Evolutionary conservation across 192 early-diverging fungal species (phyloP), one percentile per base, ranked within the genome.

Genomic region (Linderina pennispora): DNA sequence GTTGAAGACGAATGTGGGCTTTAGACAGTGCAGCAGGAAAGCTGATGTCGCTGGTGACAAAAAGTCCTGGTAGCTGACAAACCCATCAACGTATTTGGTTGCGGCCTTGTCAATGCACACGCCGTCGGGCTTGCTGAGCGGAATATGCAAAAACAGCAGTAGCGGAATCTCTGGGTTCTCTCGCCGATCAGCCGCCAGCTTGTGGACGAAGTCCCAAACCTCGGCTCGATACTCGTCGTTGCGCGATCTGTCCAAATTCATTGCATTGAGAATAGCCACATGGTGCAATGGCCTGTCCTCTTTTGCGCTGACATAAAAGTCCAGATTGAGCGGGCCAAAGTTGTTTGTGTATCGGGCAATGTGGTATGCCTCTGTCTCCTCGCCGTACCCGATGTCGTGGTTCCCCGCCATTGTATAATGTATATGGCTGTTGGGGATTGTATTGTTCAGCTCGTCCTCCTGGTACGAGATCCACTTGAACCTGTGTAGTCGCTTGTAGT

Each of bases 361-460:
- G 23, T 77, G 71, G 40, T 57, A 45, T 18, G 56, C 45, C 17
- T 58, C 62, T 8, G 79, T 81, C 34, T 84, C 81, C 26, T 56
- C 55, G 39, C 75, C 77, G 52, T 84, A 84, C 8, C 81, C 81
- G 47, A 84, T 81, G 41, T 84, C 81, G 44, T 84, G 81, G 60
- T 84, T 84, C 0, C 81, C 81, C 7, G 79, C 77, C 28, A 84
- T 36, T 33, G 73, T 77, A 34, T 74, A 51, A 21, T 79, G 50
- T 23, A 38, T 21, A 42, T 51, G 56, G 31, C 51, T 20, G 21
- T 47, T 34, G 28, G 18, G 16, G 4, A 44, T 31, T 0, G 41
- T 46, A 17, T 23, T 46, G 51, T 53, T 58, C 28, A 20, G 44
- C 3, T 43, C 23, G 41, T 60, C 60, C 19, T 45, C 23, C 33